These are phyloP conservation scores for Schwanniomyces occidentalis DNA, from an alignment of 805 yeast species.

Conservation along the genomic window DNA sequence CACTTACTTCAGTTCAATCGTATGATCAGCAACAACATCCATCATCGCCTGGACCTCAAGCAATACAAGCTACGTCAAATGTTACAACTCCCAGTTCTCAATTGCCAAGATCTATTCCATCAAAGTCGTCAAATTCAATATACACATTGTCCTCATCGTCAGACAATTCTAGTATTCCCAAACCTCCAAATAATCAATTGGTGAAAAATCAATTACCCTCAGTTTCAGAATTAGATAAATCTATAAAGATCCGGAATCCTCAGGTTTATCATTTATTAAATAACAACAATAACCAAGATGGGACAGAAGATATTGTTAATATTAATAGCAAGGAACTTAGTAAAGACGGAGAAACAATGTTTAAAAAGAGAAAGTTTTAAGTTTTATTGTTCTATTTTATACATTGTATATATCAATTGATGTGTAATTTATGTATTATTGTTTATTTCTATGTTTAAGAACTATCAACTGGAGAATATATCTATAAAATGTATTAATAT, in stretches of 20 bases:
- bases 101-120: constrained; percentile 1
- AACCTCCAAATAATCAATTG: constrained; percentile 18
- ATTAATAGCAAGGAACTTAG: not conserved
- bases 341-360: not conserved
- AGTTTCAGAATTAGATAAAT: constrained; percentile 36
- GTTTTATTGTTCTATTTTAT: no score
- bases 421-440: not conserved
- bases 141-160: no score
- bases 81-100: not conserved
- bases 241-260: constrained; percentile 17
- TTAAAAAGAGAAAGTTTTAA: constrained; percentile 3
- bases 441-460: no score
- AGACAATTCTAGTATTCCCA: constrained; percentile 1
- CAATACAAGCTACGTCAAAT: no score
- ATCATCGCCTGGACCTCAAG: no score
- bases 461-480: no score
- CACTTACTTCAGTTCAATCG: no score
- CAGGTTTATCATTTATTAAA: constrained; percentile 9
- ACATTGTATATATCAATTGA: no score
- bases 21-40: no score
- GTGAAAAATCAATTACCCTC: constrained; percentile 31
- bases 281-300: not conserved
- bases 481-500: no score
- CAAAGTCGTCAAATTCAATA: constrained; percentile 2
- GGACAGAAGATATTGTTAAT: not conserved